Base-by-base conservation (phyloP, 2,329 filamentous ascomycete genomes). In the Penicillium sp. region DNA sequence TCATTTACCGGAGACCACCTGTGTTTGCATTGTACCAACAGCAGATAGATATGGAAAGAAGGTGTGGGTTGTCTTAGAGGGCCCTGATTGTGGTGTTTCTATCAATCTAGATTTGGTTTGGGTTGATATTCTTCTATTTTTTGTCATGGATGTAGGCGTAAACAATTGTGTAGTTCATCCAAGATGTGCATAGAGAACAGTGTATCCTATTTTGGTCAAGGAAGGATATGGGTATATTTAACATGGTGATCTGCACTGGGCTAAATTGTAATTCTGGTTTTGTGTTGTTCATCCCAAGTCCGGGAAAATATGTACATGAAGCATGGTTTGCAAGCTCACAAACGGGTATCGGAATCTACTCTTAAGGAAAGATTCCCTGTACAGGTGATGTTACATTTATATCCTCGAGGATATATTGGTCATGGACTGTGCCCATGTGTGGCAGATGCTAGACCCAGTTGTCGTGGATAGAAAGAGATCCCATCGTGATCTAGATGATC, bases 21-120 rank as follows among this genome's bases (percentile, higher is more conserved):
- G 38, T 58, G 42, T 58, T 52, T 63, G 60, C 55, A 64, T 65
- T 66, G 59, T 67, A 58, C 41, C 57, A 65, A 63, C 55, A 65
- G 57, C 44, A 57, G 59, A 64, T 67, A 66, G 59, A 67, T 59
- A 55, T 59, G 57, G 53, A 54, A 58, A 58, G 51, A 47, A 50
- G 57, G 48, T 55, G 48, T 58, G 49, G 61, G 61, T 51, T 59
- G 60, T 59, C 42, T 52, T 59, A 48, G 40, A 53, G 31, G 41
- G 35, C 35, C 35, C 31, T 43, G 31, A 14, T 37, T 37, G 46
- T 50, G 46, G 25, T 51, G 47, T 42, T 35, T 35, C 25, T 42
- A 30, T 54, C 44, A 54, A 50, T 54, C 30, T 50, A 54, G 12
- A 54, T 49, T 16, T n/a, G 30, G 12, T 36, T 50, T 42, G 37